Conservation (phyloP, 331 rosid genomes). For the Malus hybrid region DNA sequence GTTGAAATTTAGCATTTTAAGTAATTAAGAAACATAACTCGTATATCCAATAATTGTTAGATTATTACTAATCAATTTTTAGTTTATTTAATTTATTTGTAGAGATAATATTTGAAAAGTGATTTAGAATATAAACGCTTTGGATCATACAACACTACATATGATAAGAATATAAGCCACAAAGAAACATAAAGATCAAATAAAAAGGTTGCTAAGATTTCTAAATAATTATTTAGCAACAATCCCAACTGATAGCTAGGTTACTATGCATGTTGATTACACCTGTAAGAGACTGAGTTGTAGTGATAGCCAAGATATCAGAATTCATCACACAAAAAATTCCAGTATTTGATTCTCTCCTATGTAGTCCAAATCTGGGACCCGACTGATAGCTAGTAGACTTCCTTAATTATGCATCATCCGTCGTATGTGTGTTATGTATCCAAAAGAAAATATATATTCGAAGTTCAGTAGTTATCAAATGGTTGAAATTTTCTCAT, state of each 20-base stretch:
- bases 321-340: not conserved
- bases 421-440: not conserved
- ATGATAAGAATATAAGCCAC: too few relatives aligned
- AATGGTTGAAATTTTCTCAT: constrained; percentile 7
- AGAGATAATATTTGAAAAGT: too few relatives aligned
- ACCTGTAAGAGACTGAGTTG: not conserved
- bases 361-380: not conserved
- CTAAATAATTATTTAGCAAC: not conserved
- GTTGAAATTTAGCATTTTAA: too few relatives aligned
- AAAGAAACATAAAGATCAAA: too few relatives aligned
- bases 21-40: too few relatives aligned
- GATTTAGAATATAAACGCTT: too few relatives aligned
- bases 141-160: not conserved
- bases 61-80: too few relatives aligned
- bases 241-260: not conserved
- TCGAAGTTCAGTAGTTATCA: constrained; percentile 4
- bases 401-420: constrained; percentile 9
- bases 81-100: too few relatives aligned
- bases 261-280: not conserved
- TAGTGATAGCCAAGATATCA: not conserved
- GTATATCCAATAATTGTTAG: too few relatives aligned
- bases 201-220: not conserved
- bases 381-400: constrained; percentile 5
- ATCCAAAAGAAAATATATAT: not conserved
- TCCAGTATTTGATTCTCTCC: constrained; percentile 6